Evolutionary conservation across 2,329 filamentous ascomycete genomes (phyloP).

Genomic region (Colletotrichum acutatum): DNA sequence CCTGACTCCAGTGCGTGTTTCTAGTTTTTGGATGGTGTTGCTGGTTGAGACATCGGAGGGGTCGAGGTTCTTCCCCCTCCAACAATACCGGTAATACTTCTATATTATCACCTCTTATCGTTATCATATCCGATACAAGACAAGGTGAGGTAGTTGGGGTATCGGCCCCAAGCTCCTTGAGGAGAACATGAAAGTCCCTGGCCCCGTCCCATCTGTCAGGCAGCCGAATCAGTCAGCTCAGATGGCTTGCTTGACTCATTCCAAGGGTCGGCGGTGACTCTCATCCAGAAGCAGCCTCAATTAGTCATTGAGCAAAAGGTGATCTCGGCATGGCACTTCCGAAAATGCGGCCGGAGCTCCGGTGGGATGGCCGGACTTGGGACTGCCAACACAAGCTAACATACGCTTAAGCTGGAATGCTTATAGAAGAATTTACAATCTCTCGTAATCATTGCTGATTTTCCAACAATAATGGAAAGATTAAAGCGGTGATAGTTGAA

Average conservation of each 20-base stretch:
- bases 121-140: not conserved
- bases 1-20: constrained; percentile 4
- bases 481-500: not conserved
- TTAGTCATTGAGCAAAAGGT: not conserved
- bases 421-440: not conserved
- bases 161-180: not conserved
- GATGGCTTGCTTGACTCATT: not conserved
- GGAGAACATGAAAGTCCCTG: not conserved
- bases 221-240: not conserved
- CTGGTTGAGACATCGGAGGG: not conserved
- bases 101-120: not conserved
- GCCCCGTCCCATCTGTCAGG: not conserved
- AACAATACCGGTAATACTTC: not conserved
- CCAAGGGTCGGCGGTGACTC: not conserved
- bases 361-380: not conserved
- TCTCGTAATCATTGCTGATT: not conserved
- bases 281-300: not conserved
- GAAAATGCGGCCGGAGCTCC: not conserved
- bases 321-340: not conserved
- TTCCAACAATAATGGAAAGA: not conserved
- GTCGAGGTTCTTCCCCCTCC: not conserved
- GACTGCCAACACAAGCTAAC: not conserved
- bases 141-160: not conserved
- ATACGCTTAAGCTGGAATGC: not conserved
- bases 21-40: not conserved